Percentiles rank a stretch among this genome's conserved stretches.
phyloP scores from a whole-genome alignment of 768 basidiomycete genomes.

The Tulasnella sp. region DNA sequence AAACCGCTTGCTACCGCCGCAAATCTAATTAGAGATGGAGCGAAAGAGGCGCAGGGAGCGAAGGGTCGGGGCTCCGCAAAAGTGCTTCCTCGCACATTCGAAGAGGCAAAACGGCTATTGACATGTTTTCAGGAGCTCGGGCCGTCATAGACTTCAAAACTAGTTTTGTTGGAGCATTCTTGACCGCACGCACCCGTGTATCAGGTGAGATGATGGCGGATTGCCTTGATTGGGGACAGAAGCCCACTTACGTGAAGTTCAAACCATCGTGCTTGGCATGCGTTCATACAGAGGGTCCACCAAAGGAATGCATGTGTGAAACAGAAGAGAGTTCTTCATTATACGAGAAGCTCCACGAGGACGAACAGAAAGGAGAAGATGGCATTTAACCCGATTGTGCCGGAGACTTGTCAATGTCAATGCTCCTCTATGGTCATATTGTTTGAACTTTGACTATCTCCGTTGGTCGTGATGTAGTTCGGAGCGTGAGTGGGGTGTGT shows the following conservation, averaged over 20 bases:
- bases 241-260: too few relatives aligned
- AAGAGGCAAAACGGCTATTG: not conserved
- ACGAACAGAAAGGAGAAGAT: too few relatives aligned
- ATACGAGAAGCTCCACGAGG: too few relatives aligned
- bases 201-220: not conserved
- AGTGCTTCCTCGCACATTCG: not conserved
- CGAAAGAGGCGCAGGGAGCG: not conserved
- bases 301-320: too few relatives aligned
- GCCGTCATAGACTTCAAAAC: not conserved
- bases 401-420: too few relatives aligned
- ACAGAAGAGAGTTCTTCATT: too few relatives aligned
- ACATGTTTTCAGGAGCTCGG: not conserved
- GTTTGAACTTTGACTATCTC: not conserved
- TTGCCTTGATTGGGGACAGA: not conserved
- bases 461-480: not conserved
- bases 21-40: too few relatives aligned
- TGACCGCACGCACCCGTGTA: not conserved
- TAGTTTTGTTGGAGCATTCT: not conserved
- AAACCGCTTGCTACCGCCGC: too few relatives aligned
- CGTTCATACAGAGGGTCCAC: too few relatives aligned
- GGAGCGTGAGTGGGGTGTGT: not conserved
- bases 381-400: too few relatives aligned
- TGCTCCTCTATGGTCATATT: not conserved
- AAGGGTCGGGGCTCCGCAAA: not conserved
- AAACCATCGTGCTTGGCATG: too few relatives aligned